phyloP scores from a whole-genome alignment of 352 stramenopile genomes.

The Globisporangium barbulae region DNA sequence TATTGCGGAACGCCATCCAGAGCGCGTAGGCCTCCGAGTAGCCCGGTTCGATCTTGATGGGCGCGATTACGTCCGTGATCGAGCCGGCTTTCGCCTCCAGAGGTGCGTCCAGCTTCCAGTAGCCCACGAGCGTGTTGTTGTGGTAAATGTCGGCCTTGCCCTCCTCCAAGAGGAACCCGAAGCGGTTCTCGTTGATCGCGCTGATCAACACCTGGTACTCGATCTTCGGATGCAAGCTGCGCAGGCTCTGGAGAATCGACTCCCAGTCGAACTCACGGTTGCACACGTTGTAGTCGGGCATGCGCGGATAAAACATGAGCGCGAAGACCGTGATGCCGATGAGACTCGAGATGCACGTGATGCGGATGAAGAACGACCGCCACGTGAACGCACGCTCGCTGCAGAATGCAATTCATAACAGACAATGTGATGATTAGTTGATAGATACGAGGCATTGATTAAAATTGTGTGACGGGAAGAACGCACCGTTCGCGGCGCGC shows the following conservation, averaged over 20 bases:
- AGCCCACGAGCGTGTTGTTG: slow-evolving; percentile 61
- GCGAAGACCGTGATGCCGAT: slow-evolving; percentile 62
- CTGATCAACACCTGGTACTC: slow-evolving; percentile 85
- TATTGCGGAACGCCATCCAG: slow-evolving; percentile 68
- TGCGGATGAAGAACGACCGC: slow-evolving; percentile 43
- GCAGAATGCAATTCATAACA: not conserved
- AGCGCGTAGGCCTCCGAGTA: slow-evolving; percentile 63
- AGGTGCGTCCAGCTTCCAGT: slow-evolving; percentile 64
- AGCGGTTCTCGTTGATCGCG: slow-evolving; percentile 88
- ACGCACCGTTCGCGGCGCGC: slow-evolving; percentile 34
- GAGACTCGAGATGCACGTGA: slow-evolving; percentile 51
- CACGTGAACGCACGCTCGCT: slow-evolving; percentile 49
- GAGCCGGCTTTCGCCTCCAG: slow-evolving; percentile 65
- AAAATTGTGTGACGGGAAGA: not conserved
- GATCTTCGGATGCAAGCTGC: slow-evolving; percentile 72
- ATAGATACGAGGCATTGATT: not conserved
- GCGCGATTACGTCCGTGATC: slow-evolving; percentile 77
- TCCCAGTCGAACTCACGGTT: slow-evolving; percentile 89
- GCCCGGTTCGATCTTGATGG: slow-evolving; percentile 64
- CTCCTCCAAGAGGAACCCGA: slow-evolving; percentile 78
- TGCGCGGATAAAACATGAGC: slow-evolving; percentile 87
- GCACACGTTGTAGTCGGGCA: slow-evolving; percentile 88
- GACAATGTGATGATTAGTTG: not conserved
- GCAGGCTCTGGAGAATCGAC: slow-evolving; percentile 77
- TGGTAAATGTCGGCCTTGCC: slow-evolving; percentile 81